Base-by-base conservation (phyloP, 2,329 filamentous ascomycete species). In the Trichophyton benhamiae region DNA sequence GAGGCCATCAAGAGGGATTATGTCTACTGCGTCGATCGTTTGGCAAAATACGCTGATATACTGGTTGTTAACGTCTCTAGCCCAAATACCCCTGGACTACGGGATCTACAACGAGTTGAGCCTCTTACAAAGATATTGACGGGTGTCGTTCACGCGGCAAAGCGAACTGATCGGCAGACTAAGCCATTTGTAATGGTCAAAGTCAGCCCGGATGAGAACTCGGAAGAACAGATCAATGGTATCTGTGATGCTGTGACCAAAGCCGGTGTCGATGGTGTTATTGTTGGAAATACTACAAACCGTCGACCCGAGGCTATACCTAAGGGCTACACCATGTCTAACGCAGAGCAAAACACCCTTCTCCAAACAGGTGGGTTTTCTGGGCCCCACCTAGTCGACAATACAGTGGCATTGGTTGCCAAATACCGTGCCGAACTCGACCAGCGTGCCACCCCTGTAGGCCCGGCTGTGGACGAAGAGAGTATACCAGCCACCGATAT, bases 51-150 rank as follows among this genome's bases (percentile, higher is more conserved):
- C 71, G 91, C 94, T 9, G 94, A 99, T 69, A 87, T 99, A 41
- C 78, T 99, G n/a, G 92, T 97, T 6, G 94, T 99, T 70, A 99
- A 99, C 69, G 94, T 99, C 58, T 96, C 91, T 70, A 95, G 89
- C 68, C 94, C 94, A 25, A 99, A 99, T 76, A 97, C 92, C 0
- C 92, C 92, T 0, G 92, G 94, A 0, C 81, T 97, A 57, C 84
- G 94, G 25, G 87, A 90, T 61, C 79, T 99, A 42, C 94, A 99
- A 75, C 88, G 88, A 1, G 83, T 86, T 0, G 90, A 88, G 66
- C 92, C 91, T 0, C 77, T 99, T 61, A 92, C 90, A 1, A 79
- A 83, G 48, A 87, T 99, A 55, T 77, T 99, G 46, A 83, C 80
- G 8, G 88, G 89, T 0, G 92, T 97, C 0, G 92, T 97, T 1